Evolutionary conservation across 208 protist species (phyloP), one percentile per base, ranked within the genome.

Genomic region (Lotmaria passim): DNA sequence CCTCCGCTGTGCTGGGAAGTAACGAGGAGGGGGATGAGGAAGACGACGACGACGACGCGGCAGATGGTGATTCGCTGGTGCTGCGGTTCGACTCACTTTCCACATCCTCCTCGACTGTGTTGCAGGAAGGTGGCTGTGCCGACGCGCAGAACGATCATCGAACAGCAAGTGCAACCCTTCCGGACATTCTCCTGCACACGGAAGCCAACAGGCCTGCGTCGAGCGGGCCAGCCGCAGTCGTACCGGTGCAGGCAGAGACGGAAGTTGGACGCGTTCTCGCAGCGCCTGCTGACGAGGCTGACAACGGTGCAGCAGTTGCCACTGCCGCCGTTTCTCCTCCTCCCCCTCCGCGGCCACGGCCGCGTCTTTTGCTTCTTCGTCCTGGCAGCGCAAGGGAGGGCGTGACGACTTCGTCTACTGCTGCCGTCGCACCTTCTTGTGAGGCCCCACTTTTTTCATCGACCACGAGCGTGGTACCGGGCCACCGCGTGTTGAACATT

Each of bases 81-180:
- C 30, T 76, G 41, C 62, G 52, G 14, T 70, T 76, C 19, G 70
- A 70, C 36, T 76, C 62, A 4, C 53, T 59, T 12, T 52, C 70
- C 0, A 43, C 52, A 5, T 28, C 57, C 17, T 17, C 68, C 17
- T 57, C 66, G 7, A 23, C 34, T 7, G 43, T 23, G 12, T 17
- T 17, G 26, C 48, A 58, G 31, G 26, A 50, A 58, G 31, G 7
- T n/a, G 17, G 24, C 21, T 26, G 39, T 1, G 8, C 30, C 26
- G 46, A 39, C 30, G 15, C 8, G 10, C n/a, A 7, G 11, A 14
- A 19, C 8, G 26, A 36, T 23, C 24, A 14, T 4, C 17, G n/a
- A 47, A 41, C n/a, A n/a, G n/a, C n/a, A n/a, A n/a, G n/a, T n/a
- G n/a, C n/a, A n/a, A n/a, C n/a, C n/a, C n/a, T n/a, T n/a, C n/a